Conservation (phyloP, 2,329 filamentous ascomycete species). For the Helotiales sp. region DNA sequence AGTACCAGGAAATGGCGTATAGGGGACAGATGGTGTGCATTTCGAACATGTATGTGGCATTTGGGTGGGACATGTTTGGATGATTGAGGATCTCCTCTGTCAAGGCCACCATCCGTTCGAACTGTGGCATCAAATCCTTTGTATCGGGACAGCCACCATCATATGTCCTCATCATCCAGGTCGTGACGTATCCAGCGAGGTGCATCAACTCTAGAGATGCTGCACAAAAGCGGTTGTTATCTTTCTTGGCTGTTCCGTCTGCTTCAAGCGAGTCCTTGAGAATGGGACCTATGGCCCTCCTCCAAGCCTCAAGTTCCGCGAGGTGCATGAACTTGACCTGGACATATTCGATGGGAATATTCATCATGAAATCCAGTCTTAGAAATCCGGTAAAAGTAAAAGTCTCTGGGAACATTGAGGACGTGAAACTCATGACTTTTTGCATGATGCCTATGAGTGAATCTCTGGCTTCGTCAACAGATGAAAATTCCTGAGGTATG, state of each 20-base stretch:
- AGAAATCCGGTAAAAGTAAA: not conserved
- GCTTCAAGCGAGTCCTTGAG: not conserved
- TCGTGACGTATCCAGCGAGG: not conserved
- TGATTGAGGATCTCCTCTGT: constrained; percentile 10
- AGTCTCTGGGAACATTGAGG: not conserved
- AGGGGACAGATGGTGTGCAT: constrained; percentile 66
- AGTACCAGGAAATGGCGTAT: constrained; percentile 60
- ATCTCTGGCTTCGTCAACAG: not conserved
- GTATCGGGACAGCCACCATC: not conserved
- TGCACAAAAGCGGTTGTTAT: not conserved
- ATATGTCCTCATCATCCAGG: not conserved
- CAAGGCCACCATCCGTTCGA: constrained; percentile 40
- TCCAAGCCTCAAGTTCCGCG: constrained; percentile 5
- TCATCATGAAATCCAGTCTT: not conserved
- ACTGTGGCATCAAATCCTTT: constrained; percentile 41
- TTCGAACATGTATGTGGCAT: constrained; percentile 52
- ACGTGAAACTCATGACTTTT: constrained; percentile 2
- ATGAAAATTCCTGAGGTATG: constrained; percentile 7
- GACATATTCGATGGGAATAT: not conserved
- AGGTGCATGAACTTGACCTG: not conserved
- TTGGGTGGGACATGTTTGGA: not conserved
- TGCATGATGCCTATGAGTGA: not conserved
- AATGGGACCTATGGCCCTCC: not conserved
- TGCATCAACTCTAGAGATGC: constrained; percentile 8
- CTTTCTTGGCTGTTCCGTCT: no score